Percentiles rank a stretch among this genome's conserved stretches.
Conservation (phyloP, 2,329 filamentous ascomycete species). For the Arthrobotrys iridis region DNA sequence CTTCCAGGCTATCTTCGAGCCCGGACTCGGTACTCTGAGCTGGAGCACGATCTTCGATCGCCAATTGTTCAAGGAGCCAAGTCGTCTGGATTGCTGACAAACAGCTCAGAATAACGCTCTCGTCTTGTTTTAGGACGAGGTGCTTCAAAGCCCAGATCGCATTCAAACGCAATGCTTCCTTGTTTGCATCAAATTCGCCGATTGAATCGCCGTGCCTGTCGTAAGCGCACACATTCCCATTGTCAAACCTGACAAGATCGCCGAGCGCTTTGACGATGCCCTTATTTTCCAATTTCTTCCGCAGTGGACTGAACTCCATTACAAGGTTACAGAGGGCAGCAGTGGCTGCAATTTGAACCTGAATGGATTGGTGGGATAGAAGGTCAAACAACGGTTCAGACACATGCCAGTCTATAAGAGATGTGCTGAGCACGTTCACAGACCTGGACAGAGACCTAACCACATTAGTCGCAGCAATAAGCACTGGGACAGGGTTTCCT, state of each 20-base stretch:
- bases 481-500: conserved; percentile 80
- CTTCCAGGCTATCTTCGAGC: conserved; percentile 23
- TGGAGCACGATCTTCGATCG: conserved; percentile 61
- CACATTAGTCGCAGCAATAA: conserved; percentile 85
- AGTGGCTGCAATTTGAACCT: conserved; percentile 86
- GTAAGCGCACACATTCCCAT: conserved; percentile 65
- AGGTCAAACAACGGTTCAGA: conserved; percentile 79
- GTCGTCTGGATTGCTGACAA: conserved; percentile 79
- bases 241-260: conserved; percentile 81
- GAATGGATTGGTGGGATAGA: conserved; percentile 76
- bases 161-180: conserved; percentile 75
- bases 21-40: conserved; percentile 24
- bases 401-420: conserved; percentile 84
- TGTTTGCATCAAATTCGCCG: conserved; percentile 42
- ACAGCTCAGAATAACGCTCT: conserved; percentile 78
- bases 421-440: conserved; percentile 83
- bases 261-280: conserved; percentile 82
- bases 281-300: conserved; percentile 76
- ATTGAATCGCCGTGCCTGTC: conserved; percentile 24
- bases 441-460: conserved; percentile 84
- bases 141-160: conserved; percentile 95
- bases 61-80: conserved; percentile 78
- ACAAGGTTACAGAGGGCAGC: conserved; percentile 85
- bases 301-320: conserved; percentile 89
- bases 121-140: conserved; percentile 76